A percentile compares a stretch with the other conserved stretches of the same genome.
phyloP scores from a whole-genome alignment of 805 yeast species.

The Debaryomyces maramus region DNA sequence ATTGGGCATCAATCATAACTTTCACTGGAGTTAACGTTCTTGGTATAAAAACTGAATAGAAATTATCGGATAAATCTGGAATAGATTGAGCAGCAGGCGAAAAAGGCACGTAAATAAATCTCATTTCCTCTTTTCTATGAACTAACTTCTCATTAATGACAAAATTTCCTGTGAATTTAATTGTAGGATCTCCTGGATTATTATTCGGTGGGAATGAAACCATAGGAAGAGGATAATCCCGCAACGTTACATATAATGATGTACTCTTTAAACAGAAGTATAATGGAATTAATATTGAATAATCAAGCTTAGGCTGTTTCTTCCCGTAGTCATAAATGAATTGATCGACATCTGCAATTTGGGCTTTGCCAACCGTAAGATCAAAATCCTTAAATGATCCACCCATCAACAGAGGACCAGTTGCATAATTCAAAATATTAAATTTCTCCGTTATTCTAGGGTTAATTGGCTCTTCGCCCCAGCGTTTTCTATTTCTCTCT shows the following conservation, averaged over 20 bases:
- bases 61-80: constrained; percentile 37
- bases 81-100: constrained; percentile 50
- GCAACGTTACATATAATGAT: constrained; percentile 43
- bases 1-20: constrained; percentile 49
- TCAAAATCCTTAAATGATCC: constrained; percentile 31
- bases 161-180: constrained; percentile 43
- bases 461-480: constrained; percentile 37
- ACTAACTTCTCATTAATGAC: constrained; percentile 59
- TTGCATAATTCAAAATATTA: constrained; percentile 33
- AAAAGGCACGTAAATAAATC: constrained; percentile 56
- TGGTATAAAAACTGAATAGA: constrained; percentile 58
- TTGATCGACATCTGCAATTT: constrained; percentile 34
- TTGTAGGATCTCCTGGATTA: constrained; percentile 23
- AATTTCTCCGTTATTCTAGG: constrained; percentile 31
- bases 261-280: constrained; percentile 46
- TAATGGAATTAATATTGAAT: constrained; percentile 57
- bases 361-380: constrained; percentile 26
- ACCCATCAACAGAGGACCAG: constrained; percentile 35
- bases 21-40: constrained; percentile 67
- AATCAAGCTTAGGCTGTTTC: constrained; percentile 54
- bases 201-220: constrained; percentile 46
- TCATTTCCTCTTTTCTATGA: constrained; percentile 41
- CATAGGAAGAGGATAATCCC: constrained; percentile 61
- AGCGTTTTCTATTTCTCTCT: constrained; percentile 22
- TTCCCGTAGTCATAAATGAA: constrained; percentile 39